Percentiles rank a stretch among this genome's conserved stretches.
Conservation (phyloP, 495 filamentous ascomycete genomes). For the Extremus antarcticus region DNA sequence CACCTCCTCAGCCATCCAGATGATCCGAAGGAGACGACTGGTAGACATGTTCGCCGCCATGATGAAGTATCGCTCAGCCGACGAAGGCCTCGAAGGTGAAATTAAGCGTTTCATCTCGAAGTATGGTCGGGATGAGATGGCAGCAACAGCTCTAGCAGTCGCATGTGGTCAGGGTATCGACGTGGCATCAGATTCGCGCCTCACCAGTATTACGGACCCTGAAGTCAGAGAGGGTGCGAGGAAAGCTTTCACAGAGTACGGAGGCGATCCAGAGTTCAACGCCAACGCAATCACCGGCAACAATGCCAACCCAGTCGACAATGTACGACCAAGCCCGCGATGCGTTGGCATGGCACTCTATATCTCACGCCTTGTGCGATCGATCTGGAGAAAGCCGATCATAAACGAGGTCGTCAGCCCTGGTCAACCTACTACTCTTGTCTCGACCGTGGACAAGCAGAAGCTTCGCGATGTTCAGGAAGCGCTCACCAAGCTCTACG, state of each 20-base stretch:
- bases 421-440: slow-evolving; percentile 40
- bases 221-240: slow-evolving; percentile 72
- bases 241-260: slow-evolving; percentile 78
- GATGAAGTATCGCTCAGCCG: slow-evolving; percentile 51
- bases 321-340: slow-evolving; percentile 74
- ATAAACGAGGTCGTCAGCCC: slow-evolving; percentile 46
- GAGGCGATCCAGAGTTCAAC: slow-evolving; percentile 67
- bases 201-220: slow-evolving; percentile 63
- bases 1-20: slow-evolving; percentile 78
- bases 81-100: slow-evolving; percentile 70
- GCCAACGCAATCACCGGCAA: slow-evolving; percentile 61
- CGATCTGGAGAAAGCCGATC: slow-evolving; percentile 68
- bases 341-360: slow-evolving; percentile 83
- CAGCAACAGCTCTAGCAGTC: slow-evolving; percentile 88
- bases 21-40: slow-evolving; percentile 68
- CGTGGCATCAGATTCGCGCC: slow-evolving; percentile 56
- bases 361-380: slow-evolving; percentile 70
- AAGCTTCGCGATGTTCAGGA: slow-evolving; percentile 71
- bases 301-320: slow-evolving; percentile 52
- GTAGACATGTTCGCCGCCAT: slow-evolving; percentile 87
- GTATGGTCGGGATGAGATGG: slow-evolving; percentile 77
- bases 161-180: slow-evolving; percentile 85
- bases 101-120: slow-evolving; percentile 66
- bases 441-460: slow-evolving; percentile 40
- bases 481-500: slow-evolving; percentile 62